Evolutionary conservation across 2,329 filamentous ascomycete species (phyloP), one percentile per base, ranked within the genome.

Genomic region (Curvularia sp.): DNA sequence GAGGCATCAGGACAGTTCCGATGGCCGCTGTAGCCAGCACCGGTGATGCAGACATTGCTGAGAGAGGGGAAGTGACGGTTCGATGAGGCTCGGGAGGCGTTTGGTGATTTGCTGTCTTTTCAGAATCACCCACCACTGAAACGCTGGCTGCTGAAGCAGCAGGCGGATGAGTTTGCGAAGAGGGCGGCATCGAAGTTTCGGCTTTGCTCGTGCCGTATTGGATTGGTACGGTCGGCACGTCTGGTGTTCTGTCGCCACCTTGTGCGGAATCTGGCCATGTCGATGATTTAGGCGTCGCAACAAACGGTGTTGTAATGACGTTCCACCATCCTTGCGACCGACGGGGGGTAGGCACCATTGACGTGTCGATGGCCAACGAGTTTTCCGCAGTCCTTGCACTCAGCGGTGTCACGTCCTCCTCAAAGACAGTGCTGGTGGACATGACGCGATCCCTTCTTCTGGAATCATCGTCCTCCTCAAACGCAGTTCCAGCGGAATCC

Each of bases 281-380:
- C 50, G 72, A 67, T 57, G 76, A 69, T 67, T 73, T 64, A 47
- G 76, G 63, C 60, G 80, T 73, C 52, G 72, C 69, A 24, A 75
- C 70, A 68, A 92, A 92, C 0, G 90, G 90, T 1, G 89, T 90
- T 7, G 85, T 88, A 55, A 93, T 86, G 64, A 90, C 83, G 67
- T 91, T 90, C 90, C 90, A 93, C 89, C 90, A 93, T 20, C 90
- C 90, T 59, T 83, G 82, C 26, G 88, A 89, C 55, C 82, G 83
- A 10, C 85, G 83, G 42, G 81, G 83, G 28, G 84, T 85, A 41
- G 84, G 85, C 5, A 78, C 67, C 20, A 74, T 63, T 15, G 67
- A 66, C 3, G 77, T 77, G 49, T 79, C 75, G 24, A 79, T 65
- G 47, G 71, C 64, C 43, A 78, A 52, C 48, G 82, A 75, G 15